These are phyloP conservation scores for Phtheirospermum japonicum DNA, from an alignment of 257 asterid genomes.

Conservation along the genomic window DNA sequence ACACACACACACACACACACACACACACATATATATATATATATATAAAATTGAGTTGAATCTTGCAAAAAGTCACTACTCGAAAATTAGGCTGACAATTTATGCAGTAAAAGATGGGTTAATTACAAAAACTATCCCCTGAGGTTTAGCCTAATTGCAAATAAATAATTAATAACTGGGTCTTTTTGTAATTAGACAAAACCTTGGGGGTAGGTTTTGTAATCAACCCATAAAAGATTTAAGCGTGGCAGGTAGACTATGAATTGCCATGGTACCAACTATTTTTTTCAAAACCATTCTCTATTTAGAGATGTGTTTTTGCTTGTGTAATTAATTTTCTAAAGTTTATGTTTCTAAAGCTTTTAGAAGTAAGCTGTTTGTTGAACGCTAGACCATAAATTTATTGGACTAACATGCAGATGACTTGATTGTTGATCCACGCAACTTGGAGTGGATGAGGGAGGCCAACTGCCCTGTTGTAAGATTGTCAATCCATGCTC, in stretches of 20 bases:
- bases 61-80: neutral
- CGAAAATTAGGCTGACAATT: neutral
- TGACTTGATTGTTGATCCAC: conserved; percentile 97
- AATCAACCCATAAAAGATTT: no score
- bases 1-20: no score
- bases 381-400: no score
- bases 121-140: no score
- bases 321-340: neutral
- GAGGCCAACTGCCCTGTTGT: conserved; percentile 94
- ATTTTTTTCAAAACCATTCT: neutral
- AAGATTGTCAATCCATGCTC: conserved; percentile 31
- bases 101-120: neutral
- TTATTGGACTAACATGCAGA: conserved; percentile 44
- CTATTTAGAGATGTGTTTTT: neutral
- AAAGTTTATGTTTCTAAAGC: neutral
- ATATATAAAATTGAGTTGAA: neutral
- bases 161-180: no score
- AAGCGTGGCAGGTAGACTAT: no score
- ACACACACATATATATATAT: no score
- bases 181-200: no score
- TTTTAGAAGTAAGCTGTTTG: no score
- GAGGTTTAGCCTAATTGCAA: no score
- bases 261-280: neutral
- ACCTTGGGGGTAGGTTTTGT: no score
- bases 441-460: conserved; percentile 97